phyloP scores from a whole-genome alignment of 768 basidiomycete species.

The Russula lepida region DNA sequence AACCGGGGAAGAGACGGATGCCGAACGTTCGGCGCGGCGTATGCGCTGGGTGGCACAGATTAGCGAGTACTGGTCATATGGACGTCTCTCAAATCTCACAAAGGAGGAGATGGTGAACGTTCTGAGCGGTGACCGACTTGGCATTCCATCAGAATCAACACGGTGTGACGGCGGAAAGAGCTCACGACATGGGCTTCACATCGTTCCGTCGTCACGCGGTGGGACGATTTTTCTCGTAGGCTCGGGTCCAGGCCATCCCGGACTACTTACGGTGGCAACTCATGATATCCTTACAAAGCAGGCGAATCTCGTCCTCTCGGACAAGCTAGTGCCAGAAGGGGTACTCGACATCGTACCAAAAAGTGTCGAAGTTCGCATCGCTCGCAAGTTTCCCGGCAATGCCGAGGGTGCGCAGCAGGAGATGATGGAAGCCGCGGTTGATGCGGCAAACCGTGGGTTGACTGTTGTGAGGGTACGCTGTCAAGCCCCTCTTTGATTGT shows the following conservation, averaged over 20 bases:
- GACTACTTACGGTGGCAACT: slow-evolving; percentile 82
- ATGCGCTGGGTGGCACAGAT: slow-evolving; percentile 95
- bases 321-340: slow-evolving; percentile 89
- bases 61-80: slow-evolving; percentile 92
- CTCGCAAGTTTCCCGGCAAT: slow-evolving; percentile 96
- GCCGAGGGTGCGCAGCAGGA: slow-evolving; percentile 91
- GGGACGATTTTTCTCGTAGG: slow-evolving; percentile 89
- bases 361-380: slow-evolving; percentile 69
- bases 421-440: slow-evolving; percentile 87
- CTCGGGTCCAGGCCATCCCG: slow-evolving; percentile 92
- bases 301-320: slow-evolving; percentile 85
- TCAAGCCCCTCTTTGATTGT: neutral
- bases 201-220: slow-evolving; percentile 25
- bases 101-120: slow-evolving; percentile 59
- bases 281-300: slow-evolving; percentile 68
- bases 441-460: slow-evolving; percentile 68
- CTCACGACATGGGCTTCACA: slow-evolving; percentile 23
- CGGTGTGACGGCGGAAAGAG: slow-evolving; percentile 7
- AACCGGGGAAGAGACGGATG: slow-evolving; percentile 34
- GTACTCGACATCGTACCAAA: slow-evolving; percentile 80
- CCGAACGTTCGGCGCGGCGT: slow-evolving; percentile 42
- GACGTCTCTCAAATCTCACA: slow-evolving; percentile 62
- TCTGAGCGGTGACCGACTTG: slow-evolving; percentile 35
- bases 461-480: slow-evolving; percentile 75
- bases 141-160: slow-evolving; percentile 10